phyloP scores from a whole-genome alignment of 2,329 filamentous ascomycete species.

The Talaromyces verruculosus region DNA sequence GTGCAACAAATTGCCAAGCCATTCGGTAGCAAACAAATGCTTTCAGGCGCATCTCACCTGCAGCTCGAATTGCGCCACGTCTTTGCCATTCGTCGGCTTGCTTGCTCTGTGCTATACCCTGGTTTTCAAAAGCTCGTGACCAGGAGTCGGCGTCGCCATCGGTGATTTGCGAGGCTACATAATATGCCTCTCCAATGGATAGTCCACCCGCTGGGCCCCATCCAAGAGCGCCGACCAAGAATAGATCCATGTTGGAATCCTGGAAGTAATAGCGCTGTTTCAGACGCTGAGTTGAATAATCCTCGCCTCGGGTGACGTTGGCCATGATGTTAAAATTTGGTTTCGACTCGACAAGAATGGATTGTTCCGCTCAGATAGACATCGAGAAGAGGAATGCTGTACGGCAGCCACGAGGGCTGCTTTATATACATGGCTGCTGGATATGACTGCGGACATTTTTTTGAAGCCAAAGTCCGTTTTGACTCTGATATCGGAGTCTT shows the following conservation, averaged over 20 bases:
- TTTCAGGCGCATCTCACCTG: neutral
- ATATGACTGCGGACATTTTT: neutral
- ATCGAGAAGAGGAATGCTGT: neutral
- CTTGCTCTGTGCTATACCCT: neutral
- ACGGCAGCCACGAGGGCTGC: neutral
- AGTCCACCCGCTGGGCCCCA: neutral
- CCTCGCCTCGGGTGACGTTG: neutral
- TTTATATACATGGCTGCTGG: neutral
- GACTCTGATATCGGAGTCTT: neutral
- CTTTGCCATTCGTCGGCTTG: neutral
- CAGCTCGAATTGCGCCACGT: neutral
- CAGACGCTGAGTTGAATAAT: neutral
- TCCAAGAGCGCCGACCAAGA: neutral
- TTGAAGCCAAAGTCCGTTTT: neutral
- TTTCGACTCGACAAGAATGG: neutral
- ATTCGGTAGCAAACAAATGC: neutral
- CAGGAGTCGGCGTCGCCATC: constrained; percentile 4
- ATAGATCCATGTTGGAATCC: neutral
- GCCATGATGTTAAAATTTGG: neutral
- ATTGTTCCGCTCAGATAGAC: neutral
- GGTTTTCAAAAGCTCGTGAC: neutral
- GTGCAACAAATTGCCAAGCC: neutral
- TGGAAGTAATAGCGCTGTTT: neutral
- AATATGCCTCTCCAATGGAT: neutral
- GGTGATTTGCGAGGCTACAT: constrained; percentile 7